phyloP scores from a whole-genome alignment of 164 flowering plant species.

The Vitis amurensis region DNA sequence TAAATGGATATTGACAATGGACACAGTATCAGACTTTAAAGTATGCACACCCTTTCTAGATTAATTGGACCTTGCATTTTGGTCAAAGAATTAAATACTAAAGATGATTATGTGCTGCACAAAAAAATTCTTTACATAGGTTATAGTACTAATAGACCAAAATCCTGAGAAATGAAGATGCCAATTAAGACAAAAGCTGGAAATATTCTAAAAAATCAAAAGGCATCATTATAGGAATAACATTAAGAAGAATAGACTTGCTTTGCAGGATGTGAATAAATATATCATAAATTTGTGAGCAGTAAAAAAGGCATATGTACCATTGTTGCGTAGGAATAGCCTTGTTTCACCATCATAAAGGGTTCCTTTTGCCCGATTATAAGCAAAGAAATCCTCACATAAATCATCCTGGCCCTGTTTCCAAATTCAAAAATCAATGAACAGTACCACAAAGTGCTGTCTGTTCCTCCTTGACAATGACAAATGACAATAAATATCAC shows the following conservation, averaged over 20 bases:
- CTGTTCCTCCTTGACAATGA: neutral
- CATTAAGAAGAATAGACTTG: too few species aligned
- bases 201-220: neutral
- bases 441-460: neutral
- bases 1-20: too few species aligned
- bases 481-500: neutral
- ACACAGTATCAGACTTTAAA: too few species aligned
- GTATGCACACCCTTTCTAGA: neutral
- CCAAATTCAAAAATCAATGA: constrained; percentile 11
- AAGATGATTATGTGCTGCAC: too few species aligned
- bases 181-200: neutral
- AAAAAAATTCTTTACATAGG: too few species aligned
- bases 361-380: constrained; percentile 91
- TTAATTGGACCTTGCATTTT: neutral
- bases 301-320: constrained; percentile 29
- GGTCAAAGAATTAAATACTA: neutral
- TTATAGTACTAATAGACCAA: neutral
- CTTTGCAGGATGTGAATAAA: neutral
- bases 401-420: constrained; percentile 94
- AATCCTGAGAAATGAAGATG: neutral
- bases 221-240: neutral
- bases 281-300: neutral
- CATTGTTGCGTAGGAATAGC: constrained; percentile 74
- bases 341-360: constrained; percentile 99
- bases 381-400: constrained; percentile 90